Evolutionary conservation across 371 early-diverging fungal genomes (phyloP), one percentile per base, ranked within the genome.

Genomic region (Syncephalis plumigaleata): DNA sequence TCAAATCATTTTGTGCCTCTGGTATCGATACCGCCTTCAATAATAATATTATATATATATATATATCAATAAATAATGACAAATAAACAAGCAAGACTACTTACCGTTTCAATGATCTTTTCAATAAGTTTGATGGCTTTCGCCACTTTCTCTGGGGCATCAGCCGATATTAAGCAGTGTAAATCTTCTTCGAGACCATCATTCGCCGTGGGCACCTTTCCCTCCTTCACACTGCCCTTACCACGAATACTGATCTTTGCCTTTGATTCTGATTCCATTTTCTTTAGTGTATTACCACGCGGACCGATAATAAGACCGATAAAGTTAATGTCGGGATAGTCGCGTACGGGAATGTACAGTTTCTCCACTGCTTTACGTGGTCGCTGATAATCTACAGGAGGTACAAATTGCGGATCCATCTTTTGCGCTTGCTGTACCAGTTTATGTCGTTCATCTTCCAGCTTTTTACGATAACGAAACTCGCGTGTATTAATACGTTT

Each of bases 201-300:
- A 24, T 66, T 72, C 2, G 69, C 59, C 22, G 71, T 67, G 7
- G 69, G 63, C 39, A 72, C 75, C 58, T 87, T 90, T n/a, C 96
- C 94, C 57, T 93, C 95, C 63, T 97, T 97, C 42, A 91, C 86
- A 11, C 92, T 90, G 15, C 98, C 98, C 49, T 80, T 75, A 43
- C 97, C 97, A 53, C 95, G 87, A 63, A 97, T 93, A 55, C 86
- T 87, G 54, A 97, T 91, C 59, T 93, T 94, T 31, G 87, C 81
- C 9, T 91, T 92, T 1, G 91, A 84, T 27, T 91, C 91, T 0
- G 81, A 53, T 58, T 97, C 95, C 75, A 94, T 89, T 53, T 81
- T 81, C 57, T 93, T 92, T 39, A 93, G 66, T 1, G 95, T 92
- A 52, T 91, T 86, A 39, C 98, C 98, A 54, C 92, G 87, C 20